Percentiles rank a stretch among this genome's conserved stretches.
phyloP scores from a whole-genome alignment of 345 rosid genomes.

The Moringa oleifera region DNA sequence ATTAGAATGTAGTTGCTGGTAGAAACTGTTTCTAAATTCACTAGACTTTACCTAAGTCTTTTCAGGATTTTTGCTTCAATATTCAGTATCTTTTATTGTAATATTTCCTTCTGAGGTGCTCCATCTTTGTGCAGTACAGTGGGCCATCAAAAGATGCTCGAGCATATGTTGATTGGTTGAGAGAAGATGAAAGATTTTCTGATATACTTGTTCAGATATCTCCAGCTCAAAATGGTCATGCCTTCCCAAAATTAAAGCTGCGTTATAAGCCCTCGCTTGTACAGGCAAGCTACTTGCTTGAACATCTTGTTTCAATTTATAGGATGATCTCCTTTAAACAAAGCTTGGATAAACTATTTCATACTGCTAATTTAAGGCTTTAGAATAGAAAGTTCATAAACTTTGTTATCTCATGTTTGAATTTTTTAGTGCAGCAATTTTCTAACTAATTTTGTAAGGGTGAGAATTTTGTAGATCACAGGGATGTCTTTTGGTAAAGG shows the following conservation, averaged over 20 bases:
- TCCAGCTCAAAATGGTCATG: slow-evolving; percentile 71
- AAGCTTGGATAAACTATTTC: too few relatives aligned
- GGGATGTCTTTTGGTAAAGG: too few relatives aligned
- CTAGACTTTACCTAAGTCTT: background rate
- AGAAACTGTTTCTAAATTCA: background rate
- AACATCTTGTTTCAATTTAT: slow-evolving; percentile 1
- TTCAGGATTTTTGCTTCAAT: background rate
- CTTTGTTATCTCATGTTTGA: too few relatives aligned
- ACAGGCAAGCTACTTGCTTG: slow-evolving; percentile 49
- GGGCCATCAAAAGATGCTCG: slow-evolving; percentile 77
- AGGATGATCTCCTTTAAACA: slow-evolving; percentile 5
- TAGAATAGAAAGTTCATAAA: too few relatives aligned
- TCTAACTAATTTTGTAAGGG: too few relatives aligned
- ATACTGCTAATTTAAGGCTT: too few relatives aligned
- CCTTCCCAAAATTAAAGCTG: slow-evolving; percentile 81
- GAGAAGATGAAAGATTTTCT: slow-evolving; percentile 56
- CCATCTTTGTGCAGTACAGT: slow-evolving; percentile 66
- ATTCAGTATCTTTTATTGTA: background rate
- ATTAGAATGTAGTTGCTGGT: background rate
- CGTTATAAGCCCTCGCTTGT: slow-evolving; percentile 86
- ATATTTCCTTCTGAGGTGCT: slow-evolving; percentile 10
- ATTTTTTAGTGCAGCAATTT: too few relatives aligned
- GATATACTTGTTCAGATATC: slow-evolving; percentile 78
- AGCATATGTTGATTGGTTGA: slow-evolving; percentile 79
- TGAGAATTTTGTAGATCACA: too few relatives aligned